A percentile compares a stretch with the other conserved stretches of the same genome.
phyloP scores from a whole-genome alignment of 495 filamentous ascomycete species.

The Penicillium verhagenii region DNA sequence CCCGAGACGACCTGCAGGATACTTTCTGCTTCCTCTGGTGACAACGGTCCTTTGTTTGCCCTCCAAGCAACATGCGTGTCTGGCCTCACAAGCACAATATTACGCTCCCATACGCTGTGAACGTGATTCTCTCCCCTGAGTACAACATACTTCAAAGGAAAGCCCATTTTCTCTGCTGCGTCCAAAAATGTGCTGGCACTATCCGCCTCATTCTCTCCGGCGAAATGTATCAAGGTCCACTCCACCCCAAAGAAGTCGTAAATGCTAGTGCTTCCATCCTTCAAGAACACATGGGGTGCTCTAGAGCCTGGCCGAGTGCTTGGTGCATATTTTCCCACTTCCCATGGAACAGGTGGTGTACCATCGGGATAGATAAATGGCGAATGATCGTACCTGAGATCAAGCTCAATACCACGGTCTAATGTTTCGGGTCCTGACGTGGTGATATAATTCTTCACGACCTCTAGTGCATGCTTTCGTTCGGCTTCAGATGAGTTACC shows the following conservation, averaged over 20 bases:
- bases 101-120: background rate
- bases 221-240: constrained; percentile 29
- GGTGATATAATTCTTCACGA: background rate
- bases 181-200: background rate
- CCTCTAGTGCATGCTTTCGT: background rate
- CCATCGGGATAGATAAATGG: background rate
- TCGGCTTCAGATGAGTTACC: background rate
- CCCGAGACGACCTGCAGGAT: background rate
- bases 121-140: background rate
- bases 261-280: constrained; percentile 23
- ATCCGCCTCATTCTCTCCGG: background rate
- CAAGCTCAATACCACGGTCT: background rate
- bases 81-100: background rate
- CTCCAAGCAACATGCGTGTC: background rate
- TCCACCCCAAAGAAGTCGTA: constrained; percentile 28
- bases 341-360: background rate
- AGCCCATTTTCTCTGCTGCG: background rate
- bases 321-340: constrained; percentile 15
- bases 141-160: background rate
- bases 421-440: background rate
- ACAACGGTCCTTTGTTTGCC: background rate
- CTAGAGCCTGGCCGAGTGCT: constrained; percentile 28
- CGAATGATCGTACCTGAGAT: background rate
- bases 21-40: background rate
- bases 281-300: constrained; percentile 35